phyloP scores from a whole-genome alignment of 495 filamentous ascomycete genomes.

The Neurospora africana region DNA sequence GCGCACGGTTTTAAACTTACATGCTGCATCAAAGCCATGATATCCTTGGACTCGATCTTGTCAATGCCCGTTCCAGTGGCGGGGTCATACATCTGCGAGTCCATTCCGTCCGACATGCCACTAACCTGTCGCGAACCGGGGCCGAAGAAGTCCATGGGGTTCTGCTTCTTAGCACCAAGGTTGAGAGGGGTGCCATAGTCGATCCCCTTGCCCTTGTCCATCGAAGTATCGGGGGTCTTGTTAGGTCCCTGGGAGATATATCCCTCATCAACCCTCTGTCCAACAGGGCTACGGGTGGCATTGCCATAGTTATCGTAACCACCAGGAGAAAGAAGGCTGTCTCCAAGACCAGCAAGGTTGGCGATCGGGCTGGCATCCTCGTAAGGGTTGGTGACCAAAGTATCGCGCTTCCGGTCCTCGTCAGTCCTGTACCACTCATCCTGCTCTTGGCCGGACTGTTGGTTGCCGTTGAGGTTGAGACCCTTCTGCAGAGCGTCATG shows the following conservation, averaged over 20 bases:
- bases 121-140: conserved; percentile 53
- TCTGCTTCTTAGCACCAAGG: conserved; percentile 24
- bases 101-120: conserved; percentile 83
- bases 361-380: conserved; percentile 44
- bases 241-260: conserved; percentile 78
- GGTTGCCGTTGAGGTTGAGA: conserved; percentile 30
- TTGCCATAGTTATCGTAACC: conserved; percentile 29
- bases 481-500: conserved; percentile 12
- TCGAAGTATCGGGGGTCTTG: conserved; percentile 48
- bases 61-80: conserved; percentile 84
- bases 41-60: conserved; percentile 90
- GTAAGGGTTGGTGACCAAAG: conserved; percentile 47
- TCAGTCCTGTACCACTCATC: conserved; percentile 46
- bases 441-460: conserved; percentile 38
- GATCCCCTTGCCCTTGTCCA: conserved; percentile 45
- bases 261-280: conserved; percentile 62
- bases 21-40: conserved; percentile 96
- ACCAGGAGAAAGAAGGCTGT: conserved; percentile 29
- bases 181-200: conserved; percentile 46
- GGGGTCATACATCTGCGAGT: conserved; percentile 81
- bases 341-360: conserved; percentile 40
- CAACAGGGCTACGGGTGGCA: conserved; percentile 32
- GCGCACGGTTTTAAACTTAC: conserved; percentile 35
- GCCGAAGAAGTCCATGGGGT: not conserved
- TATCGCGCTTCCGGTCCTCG: conserved; percentile 45